Base-by-base conservation (phyloP, 208 protist species). In the Acanthamoeba sp. region DNA sequence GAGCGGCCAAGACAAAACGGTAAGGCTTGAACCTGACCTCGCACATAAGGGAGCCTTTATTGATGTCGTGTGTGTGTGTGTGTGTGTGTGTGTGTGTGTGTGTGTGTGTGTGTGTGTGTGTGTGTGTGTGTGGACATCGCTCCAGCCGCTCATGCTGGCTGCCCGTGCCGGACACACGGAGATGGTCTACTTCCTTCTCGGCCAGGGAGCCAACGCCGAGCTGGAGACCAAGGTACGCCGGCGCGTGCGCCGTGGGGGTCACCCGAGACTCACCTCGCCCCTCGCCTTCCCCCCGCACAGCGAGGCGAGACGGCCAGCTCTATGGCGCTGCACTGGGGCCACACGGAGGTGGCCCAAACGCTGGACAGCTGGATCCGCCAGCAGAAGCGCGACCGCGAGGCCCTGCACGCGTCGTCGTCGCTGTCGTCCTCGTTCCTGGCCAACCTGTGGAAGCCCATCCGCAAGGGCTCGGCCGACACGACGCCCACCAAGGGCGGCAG, bases 161-260 rank as follows among this genome's bases (percentile, higher is more conserved):
- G 73, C 73, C 6, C 40, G 24, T 29, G 32, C 73, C 1, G 73
- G 73, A 12, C 20, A 82, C 40, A 7, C 38, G 6, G 73, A 82
- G 36, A 82, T 82, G 73, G 73, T 82, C 20, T 32, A 82, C 73
- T 29, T 82, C 42, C 73, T 82, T 7, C 73, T 82, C 36, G 24
- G 42, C 42, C 73, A 36, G 7, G 73, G 73, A 3, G 73, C 40
- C 73, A 29, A 82, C n/a, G 24, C 73, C 4, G 73, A 52, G 38
- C 34, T 52, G 20, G 73, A 82, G 40, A 82, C 34, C 6, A 42
- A 82, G 73, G 73, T 82, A 50, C 10, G 57, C 16, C 16, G 27
- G 4, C 16, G 24, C 10, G 45, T 48, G 45, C 10, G 45, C 45
- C 45, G 10, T 48, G 45, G 3, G 45, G 3, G 45, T n/a, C n/a